A percentile compares a stretch with the other conserved stretches of the same genome.
Evolutionary conservation across 2,329 filamentous ascomycete species (phyloP).

Genomic region (Blastomyces percursus): DNA sequence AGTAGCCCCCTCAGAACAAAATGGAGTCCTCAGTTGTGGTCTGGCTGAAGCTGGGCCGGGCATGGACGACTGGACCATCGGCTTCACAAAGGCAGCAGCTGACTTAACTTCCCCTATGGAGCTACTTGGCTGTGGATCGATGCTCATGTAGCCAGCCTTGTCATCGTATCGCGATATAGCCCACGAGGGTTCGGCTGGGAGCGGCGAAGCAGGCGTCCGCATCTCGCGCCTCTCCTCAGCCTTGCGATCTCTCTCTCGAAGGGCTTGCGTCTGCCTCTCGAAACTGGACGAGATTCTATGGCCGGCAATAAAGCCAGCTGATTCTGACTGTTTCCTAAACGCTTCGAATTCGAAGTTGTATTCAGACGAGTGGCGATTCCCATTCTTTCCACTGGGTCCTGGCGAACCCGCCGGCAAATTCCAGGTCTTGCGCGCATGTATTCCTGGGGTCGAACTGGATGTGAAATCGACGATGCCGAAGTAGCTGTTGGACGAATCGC

Average conservation of each 20-base stretch:
- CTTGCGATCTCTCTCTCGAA: constrained; percentile 1
- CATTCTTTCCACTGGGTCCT: constrained; percentile 35
- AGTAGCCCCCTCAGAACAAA: background rate
- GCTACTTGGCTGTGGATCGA: background rate
- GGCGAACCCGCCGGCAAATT: constrained; percentile 59
- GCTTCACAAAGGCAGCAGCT: background rate
- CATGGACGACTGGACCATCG: background rate
- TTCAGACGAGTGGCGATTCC: constrained; percentile 39
- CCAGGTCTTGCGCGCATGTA: constrained; percentile 60
- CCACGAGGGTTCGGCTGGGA: background rate
- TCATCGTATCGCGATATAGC: background rate
- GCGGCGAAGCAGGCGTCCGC: background rate
- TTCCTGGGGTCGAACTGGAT: constrained; percentile 48
- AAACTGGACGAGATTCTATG: constrained; percentile 10
- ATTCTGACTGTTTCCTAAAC: constrained; percentile 57
- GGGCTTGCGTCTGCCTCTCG: constrained; percentile 8
- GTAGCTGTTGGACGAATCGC: constrained; percentile 55
- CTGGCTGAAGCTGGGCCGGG: background rate
- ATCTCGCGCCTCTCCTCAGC: constrained; percentile 7
- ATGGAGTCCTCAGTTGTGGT: background rate
- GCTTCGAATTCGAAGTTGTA: constrained; percentile 74
- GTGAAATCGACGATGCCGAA: constrained; percentile 63
- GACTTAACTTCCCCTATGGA: background rate
- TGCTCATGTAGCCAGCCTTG: background rate
- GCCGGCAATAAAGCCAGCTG: constrained; percentile 10